A percentile compares a stretch with the other conserved stretches of the same genome.
These are phyloP conservation scores for Stevia rebaudiana DNA, from an alignment of 140 eudicot genomes.

Conservation along the genomic window DNA sequence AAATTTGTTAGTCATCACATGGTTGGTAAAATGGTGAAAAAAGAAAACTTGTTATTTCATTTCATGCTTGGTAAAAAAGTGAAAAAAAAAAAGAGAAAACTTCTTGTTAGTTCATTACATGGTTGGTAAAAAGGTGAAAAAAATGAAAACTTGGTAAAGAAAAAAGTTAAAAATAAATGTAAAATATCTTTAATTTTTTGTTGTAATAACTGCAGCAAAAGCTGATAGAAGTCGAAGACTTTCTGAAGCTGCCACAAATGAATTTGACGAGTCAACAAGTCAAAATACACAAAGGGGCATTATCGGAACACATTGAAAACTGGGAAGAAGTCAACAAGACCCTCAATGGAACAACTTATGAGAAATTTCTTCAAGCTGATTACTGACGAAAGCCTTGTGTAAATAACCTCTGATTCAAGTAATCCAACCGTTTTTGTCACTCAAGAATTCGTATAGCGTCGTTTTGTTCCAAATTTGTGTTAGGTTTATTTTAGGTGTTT, in stretches of 20 bases:
- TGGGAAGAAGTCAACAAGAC: conserved; percentile 75
- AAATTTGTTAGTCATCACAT: too few species aligned
- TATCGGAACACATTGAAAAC: conserved; percentile 71
- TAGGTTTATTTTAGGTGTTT: conserved; percentile 32
- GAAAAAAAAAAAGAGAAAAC: not conserved
- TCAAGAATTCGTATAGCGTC: conserved; percentile 13
- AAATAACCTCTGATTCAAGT: conserved; percentile 33
- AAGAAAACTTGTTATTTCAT: too few species aligned
- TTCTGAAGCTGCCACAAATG: conserved; percentile 53
- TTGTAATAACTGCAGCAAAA: conserved; percentile 32
- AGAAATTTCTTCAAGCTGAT: conserved; percentile 70
- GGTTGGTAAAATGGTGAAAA: too few species aligned
- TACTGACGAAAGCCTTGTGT: conserved; percentile 38
- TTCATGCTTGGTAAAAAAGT: not conserved
- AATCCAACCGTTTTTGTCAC: conserved; percentile 4
- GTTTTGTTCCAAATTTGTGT: conserved; percentile 21
- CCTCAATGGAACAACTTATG: conserved; percentile 70
- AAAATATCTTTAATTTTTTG: not conserved
- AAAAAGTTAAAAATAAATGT: not conserved
- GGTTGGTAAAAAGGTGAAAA: not conserved
- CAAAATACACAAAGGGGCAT: conserved; percentile 87
- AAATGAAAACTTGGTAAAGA: not conserved
- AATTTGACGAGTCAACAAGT: conserved; percentile 75
- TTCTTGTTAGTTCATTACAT: not conserved
- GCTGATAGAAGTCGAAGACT: conserved; percentile 62